Conservation (phyloP, 768 basidiomycete species). For the Leccinum truebloodii region DNA sequence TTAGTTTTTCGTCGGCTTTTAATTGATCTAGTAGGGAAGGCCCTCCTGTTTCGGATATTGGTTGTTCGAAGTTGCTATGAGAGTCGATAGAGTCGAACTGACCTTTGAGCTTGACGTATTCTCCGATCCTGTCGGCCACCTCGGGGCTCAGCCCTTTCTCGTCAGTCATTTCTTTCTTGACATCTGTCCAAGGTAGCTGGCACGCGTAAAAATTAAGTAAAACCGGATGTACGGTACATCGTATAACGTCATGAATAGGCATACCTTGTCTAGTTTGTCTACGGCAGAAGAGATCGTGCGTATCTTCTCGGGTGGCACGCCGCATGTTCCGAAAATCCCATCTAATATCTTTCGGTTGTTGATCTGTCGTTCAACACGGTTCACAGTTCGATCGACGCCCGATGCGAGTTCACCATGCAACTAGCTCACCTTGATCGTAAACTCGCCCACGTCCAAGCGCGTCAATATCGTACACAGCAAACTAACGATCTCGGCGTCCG, state of each 20-base stretch:
- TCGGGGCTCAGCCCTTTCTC: slow-evolving; percentile 86
- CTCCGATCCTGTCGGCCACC: slow-evolving; percentile 91
- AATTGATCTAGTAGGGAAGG: slow-evolving; percentile 74
- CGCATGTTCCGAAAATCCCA: slow-evolving; percentile 95
- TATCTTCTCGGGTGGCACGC: slow-evolving; percentile 88
- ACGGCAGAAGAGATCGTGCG: slow-evolving; percentile 94
- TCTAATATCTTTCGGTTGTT: slow-evolving; percentile 98
- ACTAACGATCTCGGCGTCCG: slow-evolving; percentile 89
- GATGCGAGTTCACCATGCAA: not conserved
- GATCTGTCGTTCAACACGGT: slow-evolving; percentile 56
- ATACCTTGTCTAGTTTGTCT: slow-evolving; percentile 96
- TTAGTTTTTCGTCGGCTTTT: slow-evolving; percentile 60
- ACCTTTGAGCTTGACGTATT: slow-evolving; percentile 94
- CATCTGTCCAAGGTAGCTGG: slow-evolving; percentile 86
- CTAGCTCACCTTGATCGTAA: slow-evolving; percentile 79
- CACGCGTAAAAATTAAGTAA: not conserved
- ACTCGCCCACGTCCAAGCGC: slow-evolving; percentile 89
- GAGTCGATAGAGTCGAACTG: slow-evolving; percentile 7
- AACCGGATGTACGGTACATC: not conserved
- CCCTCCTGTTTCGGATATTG: slow-evolving; percentile 54
- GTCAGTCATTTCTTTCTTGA: slow-evolving; percentile 94
- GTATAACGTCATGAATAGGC: not conserved
- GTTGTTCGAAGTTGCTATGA: not conserved
- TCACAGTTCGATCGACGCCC: slow-evolving; percentile 1
- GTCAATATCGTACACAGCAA: slow-evolving; percentile 79